phyloP scores from a whole-genome alignment of 2,329 filamentous ascomycete species.

The Diplodia sapinea region DNA sequence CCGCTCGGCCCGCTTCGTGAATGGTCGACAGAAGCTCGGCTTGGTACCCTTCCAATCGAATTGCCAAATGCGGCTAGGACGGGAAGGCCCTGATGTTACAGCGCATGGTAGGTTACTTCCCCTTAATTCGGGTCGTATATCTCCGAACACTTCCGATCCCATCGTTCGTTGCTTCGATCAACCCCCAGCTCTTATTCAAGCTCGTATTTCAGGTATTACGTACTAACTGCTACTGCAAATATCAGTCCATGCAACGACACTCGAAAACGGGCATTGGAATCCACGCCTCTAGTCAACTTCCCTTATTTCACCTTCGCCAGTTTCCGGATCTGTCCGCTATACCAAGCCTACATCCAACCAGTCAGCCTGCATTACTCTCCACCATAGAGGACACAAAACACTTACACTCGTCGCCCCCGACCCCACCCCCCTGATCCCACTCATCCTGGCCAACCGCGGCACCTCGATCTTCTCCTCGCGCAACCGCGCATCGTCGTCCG shows the following conservation, averaged over 20 bases:
- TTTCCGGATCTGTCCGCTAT: background rate
- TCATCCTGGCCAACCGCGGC: constrained; percentile 13
- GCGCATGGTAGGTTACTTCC: background rate
- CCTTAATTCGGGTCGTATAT: background rate
- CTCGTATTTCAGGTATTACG: background rate
- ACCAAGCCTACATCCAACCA: background rate
- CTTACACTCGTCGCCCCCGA: constrained; percentile 3
- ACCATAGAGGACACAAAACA: background rate
- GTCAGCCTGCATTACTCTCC: background rate
- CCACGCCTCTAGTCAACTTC: no score
- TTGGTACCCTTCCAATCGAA: background rate
- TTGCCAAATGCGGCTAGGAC: background rate
- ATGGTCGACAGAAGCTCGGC: background rate
- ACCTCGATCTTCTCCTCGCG: constrained; percentile 13
- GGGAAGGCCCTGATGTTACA: background rate
- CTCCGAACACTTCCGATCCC: background rate
- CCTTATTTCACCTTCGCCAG: background rate
- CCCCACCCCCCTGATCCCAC: background rate
- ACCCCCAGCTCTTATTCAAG: background rate
- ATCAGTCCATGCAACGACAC: background rate
- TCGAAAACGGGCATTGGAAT: background rate
- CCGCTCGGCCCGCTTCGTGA: background rate
- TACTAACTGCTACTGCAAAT: background rate
- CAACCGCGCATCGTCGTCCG: constrained; percentile 32
- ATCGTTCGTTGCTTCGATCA: no score